Conservation (phyloP, 2,329 filamentous ascomycete genomes). For the Colletotrichum sp. region DNA sequence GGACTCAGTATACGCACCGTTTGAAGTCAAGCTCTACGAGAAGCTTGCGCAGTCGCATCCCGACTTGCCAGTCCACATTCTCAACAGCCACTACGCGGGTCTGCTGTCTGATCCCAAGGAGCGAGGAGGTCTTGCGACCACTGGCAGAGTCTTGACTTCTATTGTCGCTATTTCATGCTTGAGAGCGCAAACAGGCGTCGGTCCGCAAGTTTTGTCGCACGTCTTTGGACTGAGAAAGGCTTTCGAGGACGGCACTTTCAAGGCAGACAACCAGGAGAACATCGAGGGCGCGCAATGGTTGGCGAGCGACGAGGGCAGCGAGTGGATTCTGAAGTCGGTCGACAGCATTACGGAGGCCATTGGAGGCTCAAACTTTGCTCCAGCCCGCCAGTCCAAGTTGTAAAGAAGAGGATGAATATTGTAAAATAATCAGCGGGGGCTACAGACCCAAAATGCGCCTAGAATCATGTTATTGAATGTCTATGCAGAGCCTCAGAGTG, state of each 20-base stretch:
- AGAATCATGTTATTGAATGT: not conserved
- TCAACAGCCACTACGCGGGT: constrained; percentile 75
- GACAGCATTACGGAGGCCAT: constrained; percentile 51
- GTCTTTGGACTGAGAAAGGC: constrained; percentile 82
- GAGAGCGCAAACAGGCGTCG: constrained; percentile 81
- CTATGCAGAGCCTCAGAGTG: not conserved
- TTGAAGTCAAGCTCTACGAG: constrained; percentile 72
- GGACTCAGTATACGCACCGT: constrained; percentile 78
- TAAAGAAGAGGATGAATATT: not conserved
- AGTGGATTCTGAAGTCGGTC: constrained; percentile 51
- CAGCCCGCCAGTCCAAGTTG: constrained; percentile 13
- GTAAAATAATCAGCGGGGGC: not conserved
- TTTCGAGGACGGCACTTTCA: constrained; percentile 68
- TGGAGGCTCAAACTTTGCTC: constrained; percentile 34
- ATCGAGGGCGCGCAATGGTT: constrained; percentile 45
- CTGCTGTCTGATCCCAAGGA: constrained; percentile 72
- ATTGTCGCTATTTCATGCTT: constrained; percentile 77
- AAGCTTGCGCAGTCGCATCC: constrained; percentile 80
- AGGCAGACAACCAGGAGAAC: constrained; percentile 30
- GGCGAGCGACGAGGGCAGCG: constrained; percentile 49
- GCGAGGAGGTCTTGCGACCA: constrained; percentile 50
- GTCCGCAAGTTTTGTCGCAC: constrained; percentile 81
- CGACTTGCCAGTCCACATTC: constrained; percentile 81
- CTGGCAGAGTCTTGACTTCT: constrained; percentile 75
- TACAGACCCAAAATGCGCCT: not conserved